Percentiles rank a stretch among this genome's conserved stretches.
Evolutionary conservation across 192 early-diverging fungal species (phyloP).

Genomic region (Funneliformis geosporum): DNA sequence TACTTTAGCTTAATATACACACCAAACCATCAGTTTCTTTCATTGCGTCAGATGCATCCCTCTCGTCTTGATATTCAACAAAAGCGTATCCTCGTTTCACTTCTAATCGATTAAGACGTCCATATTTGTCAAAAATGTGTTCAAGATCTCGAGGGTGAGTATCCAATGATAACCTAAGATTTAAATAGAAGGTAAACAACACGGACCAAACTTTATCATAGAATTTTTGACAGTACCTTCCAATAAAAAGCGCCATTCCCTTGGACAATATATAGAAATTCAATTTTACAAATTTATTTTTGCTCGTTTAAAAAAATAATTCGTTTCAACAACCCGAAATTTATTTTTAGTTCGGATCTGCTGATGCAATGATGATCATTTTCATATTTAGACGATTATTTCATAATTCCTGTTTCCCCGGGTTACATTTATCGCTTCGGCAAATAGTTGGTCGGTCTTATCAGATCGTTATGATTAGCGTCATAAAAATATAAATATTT

Average conservation of each 20-base stretch:
- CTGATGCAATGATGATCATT: too few species aligned
- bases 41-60: conserved; percentile 33
- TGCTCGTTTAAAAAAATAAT: too few species aligned
- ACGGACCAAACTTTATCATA: background rate
- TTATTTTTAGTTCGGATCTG: too few species aligned
- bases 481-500: too few species aligned
- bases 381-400: too few species aligned
- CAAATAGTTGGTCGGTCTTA: too few species aligned
- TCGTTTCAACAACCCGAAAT: too few species aligned
- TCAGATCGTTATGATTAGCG: too few species aligned
- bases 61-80: conserved; percentile 50
- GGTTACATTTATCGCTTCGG: too few species aligned
- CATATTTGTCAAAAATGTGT: conserved; percentile 59
- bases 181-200: background rate
- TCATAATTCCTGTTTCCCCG: too few species aligned
- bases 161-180: conserved; percentile 42
- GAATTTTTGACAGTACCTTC: background rate
- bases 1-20: background rate
- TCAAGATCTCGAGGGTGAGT: conserved; percentile 56
- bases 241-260: conserved; percentile 28
- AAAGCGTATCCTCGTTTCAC: conserved; percentile 58
- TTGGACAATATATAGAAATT: background rate
- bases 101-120: conserved; percentile 56
- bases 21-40: conserved; percentile 15
- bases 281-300: background rate